A percentile compares a stretch with the other conserved stretches of the same genome.
These are phyloP conservation scores for Acanthamoeba royreba DNA, from an alignment of 208 protist genomes.

Conservation along the genomic window DNA sequence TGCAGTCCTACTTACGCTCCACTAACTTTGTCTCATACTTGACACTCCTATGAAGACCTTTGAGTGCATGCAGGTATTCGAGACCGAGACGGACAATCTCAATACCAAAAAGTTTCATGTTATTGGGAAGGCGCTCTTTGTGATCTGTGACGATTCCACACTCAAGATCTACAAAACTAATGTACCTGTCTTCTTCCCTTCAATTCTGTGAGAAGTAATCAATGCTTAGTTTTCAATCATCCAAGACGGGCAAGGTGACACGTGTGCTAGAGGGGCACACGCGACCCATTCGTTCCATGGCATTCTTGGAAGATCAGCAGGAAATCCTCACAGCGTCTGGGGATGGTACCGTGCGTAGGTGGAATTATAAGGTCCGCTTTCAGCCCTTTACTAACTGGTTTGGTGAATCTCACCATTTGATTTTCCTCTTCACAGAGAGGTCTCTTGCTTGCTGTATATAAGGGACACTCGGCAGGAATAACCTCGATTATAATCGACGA, in stretches of 20 bases:
- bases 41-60: neutral
- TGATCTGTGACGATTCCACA: neutral
- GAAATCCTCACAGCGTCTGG: neutral
- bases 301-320: neutral
- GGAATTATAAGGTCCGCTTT: neutral
- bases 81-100: neutral
- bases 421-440: neutral
- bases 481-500: neutral
- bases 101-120: neutral
- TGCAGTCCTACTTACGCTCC: neutral
- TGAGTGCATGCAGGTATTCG: neutral
- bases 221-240: neutral
- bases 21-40: no score
- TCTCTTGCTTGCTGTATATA: neutral
- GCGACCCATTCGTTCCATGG: neutral
- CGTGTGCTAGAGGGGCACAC: neutral
- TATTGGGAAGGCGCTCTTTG: neutral
- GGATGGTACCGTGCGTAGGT: neutral
- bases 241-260: neutral
- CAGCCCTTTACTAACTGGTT: neutral
- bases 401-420: neutral
- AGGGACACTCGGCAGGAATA: neutral
- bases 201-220: neutral
- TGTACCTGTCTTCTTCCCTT: neutral
- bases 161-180: neutral